phyloP scores from a whole-genome alignment of 2,329 filamentous ascomycete genomes.

The Aspergillus pseudoviridinutans region DNA sequence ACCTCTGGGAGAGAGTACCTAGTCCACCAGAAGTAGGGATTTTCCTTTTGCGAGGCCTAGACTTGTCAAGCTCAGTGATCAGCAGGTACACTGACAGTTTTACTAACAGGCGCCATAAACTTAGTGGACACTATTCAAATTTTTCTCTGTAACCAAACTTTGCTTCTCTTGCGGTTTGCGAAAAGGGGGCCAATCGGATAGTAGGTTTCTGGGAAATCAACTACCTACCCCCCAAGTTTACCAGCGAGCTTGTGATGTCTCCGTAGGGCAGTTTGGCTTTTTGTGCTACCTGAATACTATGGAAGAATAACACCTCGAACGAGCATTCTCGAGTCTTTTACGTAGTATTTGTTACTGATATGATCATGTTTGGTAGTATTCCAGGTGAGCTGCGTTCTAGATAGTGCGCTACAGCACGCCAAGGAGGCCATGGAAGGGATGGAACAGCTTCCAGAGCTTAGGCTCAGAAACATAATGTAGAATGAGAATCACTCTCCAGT shows the following conservation, averaged over 20 bases:
- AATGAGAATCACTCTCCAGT: not conserved
- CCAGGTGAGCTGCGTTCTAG: too few species aligned
- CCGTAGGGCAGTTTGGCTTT: not conserved
- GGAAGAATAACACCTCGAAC: not conserved
- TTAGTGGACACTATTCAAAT: not conserved
- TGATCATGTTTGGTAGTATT: not conserved
- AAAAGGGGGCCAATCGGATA: not conserved
- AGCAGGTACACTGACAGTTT: not conserved
- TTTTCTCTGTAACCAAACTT: not conserved
- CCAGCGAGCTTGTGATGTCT: not conserved
- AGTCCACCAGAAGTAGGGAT: not conserved
- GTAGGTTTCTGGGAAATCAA: not conserved
- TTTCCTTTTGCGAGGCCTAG: not conserved
- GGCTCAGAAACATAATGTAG: not conserved
- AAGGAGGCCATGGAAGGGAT: not conserved
- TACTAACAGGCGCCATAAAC: not conserved
- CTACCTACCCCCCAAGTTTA: not conserved
- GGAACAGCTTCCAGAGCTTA: not conserved
- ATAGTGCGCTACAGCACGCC: not conserved
- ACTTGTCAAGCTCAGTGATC: not conserved
- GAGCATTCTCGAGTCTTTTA: not conserved
- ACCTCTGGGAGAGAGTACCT: not conserved
- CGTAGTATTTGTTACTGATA: not conserved
- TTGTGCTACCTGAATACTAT: not conserved
- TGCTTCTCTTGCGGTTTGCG: not conserved